Evolutionary conservation across 2,329 filamentous ascomycete genomes (phyloP).

Genomic region (Phoma sp.): DNA sequence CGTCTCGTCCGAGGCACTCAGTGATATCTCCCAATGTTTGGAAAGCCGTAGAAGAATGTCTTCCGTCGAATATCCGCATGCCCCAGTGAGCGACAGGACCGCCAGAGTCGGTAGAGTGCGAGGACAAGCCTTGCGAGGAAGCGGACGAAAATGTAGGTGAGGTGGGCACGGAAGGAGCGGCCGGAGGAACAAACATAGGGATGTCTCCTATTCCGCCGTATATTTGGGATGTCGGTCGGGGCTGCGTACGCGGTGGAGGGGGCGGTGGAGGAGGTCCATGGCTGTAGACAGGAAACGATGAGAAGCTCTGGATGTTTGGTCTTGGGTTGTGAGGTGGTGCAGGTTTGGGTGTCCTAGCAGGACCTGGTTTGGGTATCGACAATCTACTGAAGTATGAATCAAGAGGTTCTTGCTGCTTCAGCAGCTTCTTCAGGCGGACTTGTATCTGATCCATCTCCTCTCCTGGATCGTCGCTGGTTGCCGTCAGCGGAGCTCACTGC

Average conservation of each 20-base stretch:
- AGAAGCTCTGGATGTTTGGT: slow-evolving; percentile 38
- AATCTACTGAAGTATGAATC: slow-evolving; percentile 44
- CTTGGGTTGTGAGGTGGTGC: slow-evolving; percentile 34
- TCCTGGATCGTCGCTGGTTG: slow-evolving; percentile 36
- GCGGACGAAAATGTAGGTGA: slow-evolving; percentile 54
- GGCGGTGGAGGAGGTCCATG: slow-evolving; percentile 23
- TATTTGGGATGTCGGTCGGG: slow-evolving; percentile 18
- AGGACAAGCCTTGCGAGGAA: slow-evolving; percentile 51
- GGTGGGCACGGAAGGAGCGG: slow-evolving; percentile 49
- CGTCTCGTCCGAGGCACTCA: slow-evolving; percentile 46
- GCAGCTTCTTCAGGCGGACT: slow-evolving; percentile 36
- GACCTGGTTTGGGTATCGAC: slow-evolving; percentile 31
- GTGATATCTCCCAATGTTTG: slow-evolving; percentile 41
- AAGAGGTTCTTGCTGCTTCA: slow-evolving; percentile 47
- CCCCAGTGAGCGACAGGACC: slow-evolving; percentile 52
- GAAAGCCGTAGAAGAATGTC: slow-evolving; percentile 49
- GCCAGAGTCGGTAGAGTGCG: slow-evolving; percentile 45
- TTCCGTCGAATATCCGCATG: slow-evolving; percentile 53
- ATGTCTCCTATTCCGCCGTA: slow-evolving; percentile 40
- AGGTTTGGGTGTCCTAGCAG: slow-evolving; percentile 40
- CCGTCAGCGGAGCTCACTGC: slow-evolving; percentile 20
- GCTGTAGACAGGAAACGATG: slow-evolving; percentile 36
- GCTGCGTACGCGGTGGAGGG: slow-evolving; percentile 15
- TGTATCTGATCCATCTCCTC: slow-evolving; percentile 41
- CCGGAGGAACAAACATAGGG: slow-evolving; percentile 41